Evolutionary conservation across 257 asterid species (phyloP).

Genomic region (Ballota nigra): DNA sequence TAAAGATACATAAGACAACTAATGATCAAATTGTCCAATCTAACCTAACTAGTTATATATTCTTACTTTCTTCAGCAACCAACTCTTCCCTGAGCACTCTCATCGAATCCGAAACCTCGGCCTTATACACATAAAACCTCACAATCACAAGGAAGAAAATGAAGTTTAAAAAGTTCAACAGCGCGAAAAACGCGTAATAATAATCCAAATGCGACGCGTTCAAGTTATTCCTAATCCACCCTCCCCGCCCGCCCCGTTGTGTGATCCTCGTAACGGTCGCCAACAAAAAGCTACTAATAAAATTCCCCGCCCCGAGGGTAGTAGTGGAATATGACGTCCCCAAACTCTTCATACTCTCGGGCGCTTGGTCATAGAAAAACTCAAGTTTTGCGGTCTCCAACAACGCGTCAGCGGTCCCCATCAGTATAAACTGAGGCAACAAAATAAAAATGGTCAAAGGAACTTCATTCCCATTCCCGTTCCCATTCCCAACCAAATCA

Average conservation of each 20-base stretch:
- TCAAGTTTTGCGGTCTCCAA: conserved; percentile 71
- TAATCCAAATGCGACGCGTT: conserved; percentile 76
- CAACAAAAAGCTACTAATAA: conserved; percentile 63
- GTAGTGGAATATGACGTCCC: conserved; percentile 75
- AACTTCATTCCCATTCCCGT: conserved; percentile 37
- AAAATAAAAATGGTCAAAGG: conserved; percentile 64
- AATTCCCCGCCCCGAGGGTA: conserved; percentile 65
- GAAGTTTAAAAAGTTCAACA: conserved; percentile 53
- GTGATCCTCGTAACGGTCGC: conserved; percentile 57
- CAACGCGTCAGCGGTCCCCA: conserved; percentile 86
- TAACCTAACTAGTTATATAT: too few relatives aligned
- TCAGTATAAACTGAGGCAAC: conserved; percentile 78
- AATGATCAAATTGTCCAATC: too few relatives aligned
- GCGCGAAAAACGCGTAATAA: conserved; percentile 59
- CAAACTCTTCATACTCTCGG: conserved; percentile 83
- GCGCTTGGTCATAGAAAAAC: conserved; percentile 89
- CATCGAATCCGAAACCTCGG: conserved; percentile 78
- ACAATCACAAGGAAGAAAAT: conserved; percentile 46
- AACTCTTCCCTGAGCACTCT: conserved; percentile 50
- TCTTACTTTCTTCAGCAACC: conserved; percentile 32
- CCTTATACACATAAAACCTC: conserved; percentile 66
- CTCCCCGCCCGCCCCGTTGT: conserved; percentile 39
- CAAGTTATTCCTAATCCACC: conserved; percentile 75
- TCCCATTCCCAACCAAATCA: conserved; percentile 41
- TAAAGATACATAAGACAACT: too few relatives aligned